A percentile compares a stretch with the other conserved stretches of the same genome.
Conservation (phyloP, 78 protist genomes). For the Chrysochromulina tobinii region DNA sequence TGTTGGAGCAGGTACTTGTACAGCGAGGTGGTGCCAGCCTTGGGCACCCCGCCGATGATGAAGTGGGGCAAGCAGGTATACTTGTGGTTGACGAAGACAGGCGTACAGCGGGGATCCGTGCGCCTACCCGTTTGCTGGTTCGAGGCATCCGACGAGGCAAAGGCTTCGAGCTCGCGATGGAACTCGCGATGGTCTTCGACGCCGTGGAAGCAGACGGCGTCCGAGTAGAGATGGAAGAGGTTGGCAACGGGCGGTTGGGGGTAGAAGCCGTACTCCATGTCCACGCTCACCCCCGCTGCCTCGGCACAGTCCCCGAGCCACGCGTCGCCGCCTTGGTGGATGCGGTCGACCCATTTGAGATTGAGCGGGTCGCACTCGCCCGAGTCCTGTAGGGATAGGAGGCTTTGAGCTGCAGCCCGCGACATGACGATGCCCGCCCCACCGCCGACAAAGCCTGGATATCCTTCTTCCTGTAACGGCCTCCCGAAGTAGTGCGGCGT, state of each 20-base stretch:
- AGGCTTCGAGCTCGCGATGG: too few relatives aligned
- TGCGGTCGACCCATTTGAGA: background rate
- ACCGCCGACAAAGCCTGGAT: background rate
- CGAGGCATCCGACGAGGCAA: too few relatives aligned
- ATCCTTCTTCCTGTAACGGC: background rate
- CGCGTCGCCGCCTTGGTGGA: conserved; percentile 4
- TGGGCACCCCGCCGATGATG: conserved; percentile 10
- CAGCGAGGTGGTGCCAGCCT: conserved; percentile 4
- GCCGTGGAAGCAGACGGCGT: conserved; percentile 10
- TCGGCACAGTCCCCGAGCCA: conserved; percentile 25
- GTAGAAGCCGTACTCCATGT: conserved; percentile 20
- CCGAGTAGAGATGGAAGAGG: background rate
- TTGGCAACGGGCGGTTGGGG: conserved; percentile 11
- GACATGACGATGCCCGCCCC: conserved; percentile 18
- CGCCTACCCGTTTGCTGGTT: background rate
- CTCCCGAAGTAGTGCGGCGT: background rate
- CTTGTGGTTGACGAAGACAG: background rate
- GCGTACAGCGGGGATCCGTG: background rate
- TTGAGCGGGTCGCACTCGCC: background rate
- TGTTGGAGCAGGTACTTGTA: background rate
- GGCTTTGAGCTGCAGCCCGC: background rate
- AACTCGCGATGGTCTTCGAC: background rate
- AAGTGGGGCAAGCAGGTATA: background rate
- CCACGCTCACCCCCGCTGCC: background rate
- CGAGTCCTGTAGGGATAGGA: background rate